A percentile compares a stretch with the other conserved stretches of the same genome.
phyloP scores from a whole-genome alignment of 2,329 filamentous ascomycete species.

The Drechslerella dactyloides region DNA sequence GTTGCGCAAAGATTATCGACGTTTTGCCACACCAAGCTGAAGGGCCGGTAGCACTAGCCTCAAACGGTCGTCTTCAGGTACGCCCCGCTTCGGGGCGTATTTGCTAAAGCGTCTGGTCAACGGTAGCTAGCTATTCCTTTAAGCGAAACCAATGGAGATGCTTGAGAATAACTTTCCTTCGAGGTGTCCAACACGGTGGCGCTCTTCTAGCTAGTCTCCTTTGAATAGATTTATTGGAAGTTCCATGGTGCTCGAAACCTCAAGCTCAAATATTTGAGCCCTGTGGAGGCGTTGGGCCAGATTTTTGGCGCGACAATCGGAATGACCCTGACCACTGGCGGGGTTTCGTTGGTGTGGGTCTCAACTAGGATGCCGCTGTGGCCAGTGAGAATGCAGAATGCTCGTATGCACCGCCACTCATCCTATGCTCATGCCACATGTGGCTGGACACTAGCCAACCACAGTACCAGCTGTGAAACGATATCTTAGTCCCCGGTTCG shows the following conservation, averaged over 20 bases:
- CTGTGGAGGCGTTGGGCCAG: slow-evolving; percentile 21
- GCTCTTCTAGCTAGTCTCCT: not conserved
- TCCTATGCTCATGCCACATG: slow-evolving; percentile 30
- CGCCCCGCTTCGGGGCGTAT: not conserved
- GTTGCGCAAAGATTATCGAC: slow-evolving; percentile 14
- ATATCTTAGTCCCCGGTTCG: not conserved
- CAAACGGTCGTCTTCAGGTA: slow-evolving; percentile 29
- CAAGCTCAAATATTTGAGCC: slow-evolving; percentile 28
- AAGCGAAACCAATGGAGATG: slow-evolving; percentile 40
- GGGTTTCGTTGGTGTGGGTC: slow-evolving; percentile 14
- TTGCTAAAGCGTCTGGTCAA: slow-evolving; percentile 5
- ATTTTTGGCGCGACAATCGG: slow-evolving; percentile 22
- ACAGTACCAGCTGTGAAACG: slow-evolving; percentile 30
- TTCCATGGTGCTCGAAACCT: slow-evolving; percentile 15
- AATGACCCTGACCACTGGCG: slow-evolving; percentile 18
- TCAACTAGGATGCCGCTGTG: slow-evolving; percentile 30
- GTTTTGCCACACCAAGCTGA: slow-evolving; percentile 43
- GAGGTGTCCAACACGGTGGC: slow-evolving; percentile 32
- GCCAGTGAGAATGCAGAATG: slow-evolving; percentile 18
- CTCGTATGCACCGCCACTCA: slow-evolving; percentile 27
- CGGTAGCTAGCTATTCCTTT: slow-evolving; percentile 30
- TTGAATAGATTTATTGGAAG: slow-evolving; percentile 7
- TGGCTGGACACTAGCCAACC: slow-evolving; percentile 30
- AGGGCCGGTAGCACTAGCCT: slow-evolving; percentile 30
- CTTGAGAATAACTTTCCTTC: not conserved